Conservation (phyloP, 1,284 basidiomycete species). For the Peniophora sp. region DNA sequence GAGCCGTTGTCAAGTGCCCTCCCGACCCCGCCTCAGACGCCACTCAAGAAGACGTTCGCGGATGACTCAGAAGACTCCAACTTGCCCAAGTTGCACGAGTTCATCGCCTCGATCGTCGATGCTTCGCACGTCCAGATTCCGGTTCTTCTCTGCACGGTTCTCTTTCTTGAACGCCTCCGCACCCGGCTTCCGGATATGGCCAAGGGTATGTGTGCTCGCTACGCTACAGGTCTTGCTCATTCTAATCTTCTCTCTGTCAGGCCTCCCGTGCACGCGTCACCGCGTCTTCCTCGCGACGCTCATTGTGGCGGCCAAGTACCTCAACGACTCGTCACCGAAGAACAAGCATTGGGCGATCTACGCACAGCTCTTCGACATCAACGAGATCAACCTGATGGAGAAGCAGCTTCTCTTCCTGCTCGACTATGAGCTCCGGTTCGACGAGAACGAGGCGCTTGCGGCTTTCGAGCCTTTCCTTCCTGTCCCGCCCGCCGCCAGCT, state of each 20-base stretch:
- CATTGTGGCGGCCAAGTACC: constrained; percentile 95
- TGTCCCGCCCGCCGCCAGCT: constrained; percentile 27
- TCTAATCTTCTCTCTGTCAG: constrained; percentile 21
- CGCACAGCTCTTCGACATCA: constrained; percentile 65
- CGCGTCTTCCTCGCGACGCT: constrained; percentile 93
- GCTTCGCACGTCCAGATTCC: constrained; percentile 88
- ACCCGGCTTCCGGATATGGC: constrained; percentile 77
- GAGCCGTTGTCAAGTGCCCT: constrained; percentile 20
- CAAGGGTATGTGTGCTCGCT: constrained; percentile 52
- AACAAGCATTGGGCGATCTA: constrained; percentile 91
- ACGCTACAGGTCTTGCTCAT: not conserved
- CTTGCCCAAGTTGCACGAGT: constrained; percentile 60
- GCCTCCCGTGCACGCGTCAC: constrained; percentile 88
- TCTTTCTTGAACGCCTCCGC: constrained; percentile 88
- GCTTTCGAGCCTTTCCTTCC: constrained; percentile 51
- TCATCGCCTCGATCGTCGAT: constrained; percentile 81
- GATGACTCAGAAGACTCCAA: constrained; percentile 26
- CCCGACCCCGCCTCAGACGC: constrained; percentile 50
- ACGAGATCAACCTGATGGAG: constrained; percentile 95
- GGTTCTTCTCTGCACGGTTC: constrained; percentile 86
- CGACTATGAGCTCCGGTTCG: constrained; percentile 84
- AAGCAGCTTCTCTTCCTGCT: constrained; percentile 86
- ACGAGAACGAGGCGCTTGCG: constrained; percentile 65
- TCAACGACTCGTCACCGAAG: constrained; percentile 94
- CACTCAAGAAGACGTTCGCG: constrained; percentile 32